Base-by-base conservation (phyloP, 2,329 filamentous ascomycete species). In the Hypoxylon sp. region DNA sequence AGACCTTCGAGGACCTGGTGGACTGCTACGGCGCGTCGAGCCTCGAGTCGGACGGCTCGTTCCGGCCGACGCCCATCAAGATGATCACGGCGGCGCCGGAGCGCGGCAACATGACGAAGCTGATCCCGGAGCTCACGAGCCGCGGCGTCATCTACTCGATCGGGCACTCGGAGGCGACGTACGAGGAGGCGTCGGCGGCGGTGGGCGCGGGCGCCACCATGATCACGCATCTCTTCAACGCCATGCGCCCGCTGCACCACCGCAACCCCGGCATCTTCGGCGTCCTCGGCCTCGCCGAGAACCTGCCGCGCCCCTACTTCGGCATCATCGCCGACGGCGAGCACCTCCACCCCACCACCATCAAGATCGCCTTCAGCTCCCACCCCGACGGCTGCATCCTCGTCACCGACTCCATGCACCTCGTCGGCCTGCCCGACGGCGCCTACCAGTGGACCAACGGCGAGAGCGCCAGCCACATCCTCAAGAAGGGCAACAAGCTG, bases 211-310 rank as follows among this genome's bases (percentile, higher is more conserved):
- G 92, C 48, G 91, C 90, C 1, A 90, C 84, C 45, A 96, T 96
- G 91, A 90, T 97, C 65, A 97, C 92, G 0, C 92, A 97, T 70
- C 81, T 97, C 1, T 97, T 96, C 84, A 97, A 97, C 73, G 92
- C 92, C 21, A 97, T 97, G 92, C 84, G 88, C 0, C 92, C 92
- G 11, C 85, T 96, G 47, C 91, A 95, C 73, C 92, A 97, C 79
- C 89, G 93, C 55, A 92, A 97, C 74, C 92, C 93, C 0, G 92
- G 92, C 31, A 87, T 97, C 67, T 96, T 96, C 72, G 93, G 93
- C 23, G 85, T 96, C 0, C 78, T 97, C 11, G 92, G 92, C 58
- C 83, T 84, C 60, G 83, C 83, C 7, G 83, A 88, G 67, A 80
- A 74, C 59, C 69, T 78, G 51, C 73, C 76, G 10, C 81, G 88